These are phyloP conservation scores for Sporothrix variecibatus DNA, from an alignment of 2,329 filamentous ascomycete species.

Conservation along the genomic window DNA sequence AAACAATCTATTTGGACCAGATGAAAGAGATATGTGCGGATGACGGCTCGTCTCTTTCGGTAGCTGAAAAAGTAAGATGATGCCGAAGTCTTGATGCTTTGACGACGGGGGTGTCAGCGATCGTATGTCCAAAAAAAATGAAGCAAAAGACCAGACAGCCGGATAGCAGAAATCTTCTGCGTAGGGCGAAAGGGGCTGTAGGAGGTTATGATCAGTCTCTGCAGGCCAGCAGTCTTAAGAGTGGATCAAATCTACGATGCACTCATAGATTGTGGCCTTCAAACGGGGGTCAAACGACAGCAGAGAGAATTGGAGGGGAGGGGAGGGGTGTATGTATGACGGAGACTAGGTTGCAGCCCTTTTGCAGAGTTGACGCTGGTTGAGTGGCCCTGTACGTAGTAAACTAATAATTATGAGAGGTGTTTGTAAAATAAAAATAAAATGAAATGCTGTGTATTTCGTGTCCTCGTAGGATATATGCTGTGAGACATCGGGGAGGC, in stretches of 20 bases:
- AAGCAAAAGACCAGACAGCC: neutral
- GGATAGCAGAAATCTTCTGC: neutral
- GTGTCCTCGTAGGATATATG: conserved; percentile 35
- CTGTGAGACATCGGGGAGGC: conserved; percentile 40
- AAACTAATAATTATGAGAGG: neutral
- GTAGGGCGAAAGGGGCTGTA: conserved; percentile 11
- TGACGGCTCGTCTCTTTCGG: neutral
- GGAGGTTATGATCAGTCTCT: conserved; percentile 27
- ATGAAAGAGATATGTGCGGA: neutral
- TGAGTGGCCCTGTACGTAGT: neutral
- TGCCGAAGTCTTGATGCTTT: neutral
- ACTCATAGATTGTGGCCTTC: conserved; percentile 22
- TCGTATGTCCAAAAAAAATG: neutral
- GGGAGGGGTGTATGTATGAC: conserved; percentile 18
- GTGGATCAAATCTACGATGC: conserved; percentile 26
- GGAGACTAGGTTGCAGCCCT: neutral
- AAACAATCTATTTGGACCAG: conserved; percentile 25
- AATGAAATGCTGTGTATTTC: conserved; percentile 32
- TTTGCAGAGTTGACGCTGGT: neutral
- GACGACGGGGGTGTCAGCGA: neutral
- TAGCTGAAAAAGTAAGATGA: neutral
- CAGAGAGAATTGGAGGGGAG: neutral
- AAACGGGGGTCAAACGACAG: conserved; percentile 20
- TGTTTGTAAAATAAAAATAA: neutral
- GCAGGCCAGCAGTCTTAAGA: conserved; percentile 1